Base-by-base conservation (phyloP, 768 basidiomycete species). In the Phylloporus scabripes region DNA sequence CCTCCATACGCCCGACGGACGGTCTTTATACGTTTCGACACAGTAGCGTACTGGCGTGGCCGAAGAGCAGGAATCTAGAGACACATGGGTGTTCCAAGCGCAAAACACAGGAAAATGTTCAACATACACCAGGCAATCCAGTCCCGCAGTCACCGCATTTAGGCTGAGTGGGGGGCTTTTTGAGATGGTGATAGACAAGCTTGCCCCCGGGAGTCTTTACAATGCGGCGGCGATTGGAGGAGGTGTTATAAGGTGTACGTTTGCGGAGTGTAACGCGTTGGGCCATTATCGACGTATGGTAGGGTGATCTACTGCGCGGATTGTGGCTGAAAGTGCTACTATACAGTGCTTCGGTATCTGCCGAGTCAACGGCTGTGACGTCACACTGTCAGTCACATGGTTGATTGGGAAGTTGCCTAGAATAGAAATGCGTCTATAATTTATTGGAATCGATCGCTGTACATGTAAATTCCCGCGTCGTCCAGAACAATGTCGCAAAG, bases 201-300 rank as follows among this genome's bases (percentile, higher is more conserved):
- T 88, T 92, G 58, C 96, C 96, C 74, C 95, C 96, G 47, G 96
- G 96, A 32, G 96, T 98, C 81, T 97, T 98, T 53, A 98, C 83
- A 58, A 98, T 81, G 61, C 93, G 86, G 68, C 94, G 81, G 68
- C 92, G 83, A 81, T 87, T 93, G 51, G 95, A 98, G 63, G 85
- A 84, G 73, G 96, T 98, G 84, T 96, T 97, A 81, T 99, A 96
- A 18, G 92, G 83, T 60, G 86, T 85, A 70, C 96, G 92, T 75
- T 96, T 99, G 78, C 96, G 88, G 77, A 99, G 92, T 64, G 93
- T 96, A 65, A 99, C 94, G 69, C 96, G 92, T 83, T 98, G 95
- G 73, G 92, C 92, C 95, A 97, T 31, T 73, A 43, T 62, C 46
- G 52, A 52, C 23, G 49, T 40, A 24, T 18, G 7, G 36, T 31